Evolutionary conservation across 768 basidiomycete species (phyloP).

Genomic region (Lactarius evosmus): DNA sequence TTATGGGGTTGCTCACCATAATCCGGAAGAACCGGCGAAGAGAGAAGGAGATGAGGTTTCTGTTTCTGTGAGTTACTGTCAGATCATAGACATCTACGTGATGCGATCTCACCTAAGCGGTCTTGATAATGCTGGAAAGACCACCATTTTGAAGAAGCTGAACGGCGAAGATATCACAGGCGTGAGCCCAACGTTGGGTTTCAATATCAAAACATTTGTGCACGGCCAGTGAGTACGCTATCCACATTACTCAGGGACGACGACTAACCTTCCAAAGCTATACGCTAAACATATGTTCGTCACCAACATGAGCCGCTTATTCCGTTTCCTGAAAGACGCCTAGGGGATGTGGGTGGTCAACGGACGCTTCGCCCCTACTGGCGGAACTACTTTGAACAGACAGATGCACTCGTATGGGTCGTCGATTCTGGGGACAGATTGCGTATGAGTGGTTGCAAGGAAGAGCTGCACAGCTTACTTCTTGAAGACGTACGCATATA

Average conservation of each 20-base stretch:
- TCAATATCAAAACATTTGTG: slow-evolving; percentile 97
- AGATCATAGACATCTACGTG: background rate
- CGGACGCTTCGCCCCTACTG: slow-evolving; percentile 95
- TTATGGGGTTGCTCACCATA: slow-evolving; percentile 93
- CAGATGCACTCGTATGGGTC: slow-evolving; percentile 97
- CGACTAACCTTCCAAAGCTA: slow-evolving; percentile 44
- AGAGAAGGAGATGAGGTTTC: slow-evolving; percentile 92
- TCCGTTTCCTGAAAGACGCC: slow-evolving; percentile 6
- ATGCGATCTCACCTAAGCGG: slow-evolving; percentile 52
- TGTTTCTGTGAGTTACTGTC: slow-evolving; percentile 73
- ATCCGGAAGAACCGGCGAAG: slow-evolving; percentile 95
- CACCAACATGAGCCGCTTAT: background rate
- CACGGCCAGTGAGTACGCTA: slow-evolving; percentile 68
- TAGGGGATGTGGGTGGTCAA: slow-evolving; percentile 99
- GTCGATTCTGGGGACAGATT: slow-evolving; percentile 93
- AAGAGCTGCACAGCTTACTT: slow-evolving; percentile 81
- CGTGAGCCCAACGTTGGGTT: slow-evolving; percentile 92
- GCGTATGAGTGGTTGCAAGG: slow-evolving; percentile 85
- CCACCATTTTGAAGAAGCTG: slow-evolving; percentile 93
- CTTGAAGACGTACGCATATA: slow-evolving; percentile 73
- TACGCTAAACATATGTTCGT: slow-evolving; percentile 76
- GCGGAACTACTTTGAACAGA: slow-evolving; percentile 99
- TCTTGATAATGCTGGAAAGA: slow-evolving; percentile 98
- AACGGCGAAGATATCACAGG: slow-evolving; percentile 86
- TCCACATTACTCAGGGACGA: background rate